Conservation (phyloP, 2,329 filamentous ascomycete species). For the Gnomoniopsis smithogilvyi region DNA sequence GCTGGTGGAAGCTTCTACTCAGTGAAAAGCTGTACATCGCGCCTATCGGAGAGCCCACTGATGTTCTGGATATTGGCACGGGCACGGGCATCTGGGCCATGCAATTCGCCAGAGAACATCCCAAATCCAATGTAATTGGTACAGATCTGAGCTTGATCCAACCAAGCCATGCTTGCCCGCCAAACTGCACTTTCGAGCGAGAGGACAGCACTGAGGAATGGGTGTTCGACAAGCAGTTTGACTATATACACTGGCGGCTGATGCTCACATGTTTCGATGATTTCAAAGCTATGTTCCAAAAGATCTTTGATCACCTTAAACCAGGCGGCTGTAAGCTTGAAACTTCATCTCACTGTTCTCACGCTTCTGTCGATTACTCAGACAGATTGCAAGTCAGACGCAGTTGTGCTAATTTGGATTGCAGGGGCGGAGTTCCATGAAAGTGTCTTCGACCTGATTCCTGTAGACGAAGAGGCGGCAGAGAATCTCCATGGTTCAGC, state of each 20-base stretch:
- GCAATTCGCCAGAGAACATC: constrained; percentile 6
- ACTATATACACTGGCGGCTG: constrained; percentile 8
- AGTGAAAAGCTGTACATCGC: neutral
- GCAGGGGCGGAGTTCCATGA: constrained; percentile 11
- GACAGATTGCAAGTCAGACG: neutral
- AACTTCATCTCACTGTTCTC: neutral
- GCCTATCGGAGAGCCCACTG: neutral
- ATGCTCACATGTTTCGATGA: constrained; percentile 9
- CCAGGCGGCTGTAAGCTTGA: constrained; percentile 12
- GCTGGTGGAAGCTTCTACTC: constrained; percentile 3
- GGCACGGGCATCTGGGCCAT: constrained; percentile 14
- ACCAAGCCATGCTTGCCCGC: constrained; percentile 14
- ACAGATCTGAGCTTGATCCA: constrained; percentile 23
- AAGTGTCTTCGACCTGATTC: constrained; percentile 1
- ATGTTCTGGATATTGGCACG: constrained; percentile 9
- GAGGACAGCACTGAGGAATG: constrained; percentile 11
- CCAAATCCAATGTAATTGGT: constrained; percentile 8
- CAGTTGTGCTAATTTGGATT: neutral
- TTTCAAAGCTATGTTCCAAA: neutral
- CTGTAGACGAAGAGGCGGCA: neutral
- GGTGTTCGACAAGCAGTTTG: constrained; percentile 9
- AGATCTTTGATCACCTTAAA: neutral
- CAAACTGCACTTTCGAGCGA: constrained; percentile 1
- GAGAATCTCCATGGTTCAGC: neutral
- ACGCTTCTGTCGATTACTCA: constrained; percentile 39